Percentiles rank a stretch among this genome's conserved stretches.
These are phyloP conservation scores for Nothopassalora personata DNA, from an alignment of 2,329 filamentous ascomycete species.

Conservation along the genomic window DNA sequence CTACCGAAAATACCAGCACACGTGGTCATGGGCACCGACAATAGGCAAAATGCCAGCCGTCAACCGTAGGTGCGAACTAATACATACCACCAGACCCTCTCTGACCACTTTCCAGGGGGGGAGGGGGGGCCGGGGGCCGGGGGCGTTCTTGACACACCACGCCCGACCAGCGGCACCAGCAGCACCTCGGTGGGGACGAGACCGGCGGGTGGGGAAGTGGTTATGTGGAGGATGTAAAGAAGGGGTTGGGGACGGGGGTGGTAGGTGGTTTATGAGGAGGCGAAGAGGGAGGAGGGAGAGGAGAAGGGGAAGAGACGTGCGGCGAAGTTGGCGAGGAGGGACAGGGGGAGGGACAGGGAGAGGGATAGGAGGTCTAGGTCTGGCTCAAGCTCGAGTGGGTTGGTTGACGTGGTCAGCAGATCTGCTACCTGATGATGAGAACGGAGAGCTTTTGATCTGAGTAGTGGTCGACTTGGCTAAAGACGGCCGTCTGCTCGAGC, in stretches of 20 bases:
- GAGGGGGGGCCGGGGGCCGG: no score
- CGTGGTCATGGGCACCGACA: neutral
- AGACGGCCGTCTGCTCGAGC: neutral
- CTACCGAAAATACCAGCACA: neutral
- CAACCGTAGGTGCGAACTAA: neutral
- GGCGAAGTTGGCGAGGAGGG: neutral
- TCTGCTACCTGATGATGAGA: neutral
- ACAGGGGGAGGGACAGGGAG: neutral
- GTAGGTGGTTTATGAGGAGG: neutral
- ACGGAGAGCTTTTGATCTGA: neutral
- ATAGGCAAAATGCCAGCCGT: neutral
- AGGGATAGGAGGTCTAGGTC: neutral
- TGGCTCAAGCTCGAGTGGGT: neutral
- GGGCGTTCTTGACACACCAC: neutral
- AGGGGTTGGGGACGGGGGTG: neutral
- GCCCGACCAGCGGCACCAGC: neutral
- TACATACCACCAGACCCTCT: neutral
- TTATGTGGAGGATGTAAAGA: neutral
- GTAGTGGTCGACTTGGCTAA: neutral
- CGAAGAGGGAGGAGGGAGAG: neutral
- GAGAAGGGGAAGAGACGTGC: no score
- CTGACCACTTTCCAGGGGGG: neutral
- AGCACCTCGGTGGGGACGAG: neutral
- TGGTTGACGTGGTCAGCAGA: neutral
- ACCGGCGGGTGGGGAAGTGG: neutral